phyloP scores from a whole-genome alignment of 306 rosid genomes.

The Vigna nakashimae region DNA sequence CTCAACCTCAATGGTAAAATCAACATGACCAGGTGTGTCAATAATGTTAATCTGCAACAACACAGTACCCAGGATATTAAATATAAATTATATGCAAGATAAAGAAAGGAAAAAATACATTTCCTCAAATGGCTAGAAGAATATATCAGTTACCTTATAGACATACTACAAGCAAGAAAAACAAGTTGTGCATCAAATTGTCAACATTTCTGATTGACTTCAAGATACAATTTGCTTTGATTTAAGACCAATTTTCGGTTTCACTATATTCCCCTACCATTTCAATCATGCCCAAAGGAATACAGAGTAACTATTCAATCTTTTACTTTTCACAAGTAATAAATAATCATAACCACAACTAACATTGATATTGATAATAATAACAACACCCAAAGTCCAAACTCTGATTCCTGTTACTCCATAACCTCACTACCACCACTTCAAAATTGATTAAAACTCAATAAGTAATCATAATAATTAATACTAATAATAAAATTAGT shows the following conservation, averaged over 20 bases:
- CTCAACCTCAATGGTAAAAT: constrained; percentile 97
- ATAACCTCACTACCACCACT: background rate
- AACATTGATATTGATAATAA: background rate
- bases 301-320: constrained; percentile 11
- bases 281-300: constrained; percentile 23
- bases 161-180: constrained; percentile 25
- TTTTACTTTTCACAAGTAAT: constrained; percentile 5
- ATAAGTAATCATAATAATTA: constrained; percentile 6
- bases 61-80: constrained; percentile 36
- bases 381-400: constrained; percentile 16
- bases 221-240: constrained; percentile 7
- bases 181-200: constrained; percentile 6
- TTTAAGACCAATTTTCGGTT: background rate
- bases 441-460: background rate
- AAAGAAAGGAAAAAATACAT: background rate
- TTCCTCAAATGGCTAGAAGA: constrained; percentile 16
- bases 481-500: background rate
- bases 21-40: constrained; percentile 99
- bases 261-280: constrained; percentile 25
- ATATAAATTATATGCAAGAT: constrained; percentile 17
- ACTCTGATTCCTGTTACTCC: background rate
- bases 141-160: constrained; percentile 9
- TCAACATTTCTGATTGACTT: constrained; percentile 11
- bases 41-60: constrained; percentile 88
- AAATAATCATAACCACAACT: background rate